phyloP scores from a whole-genome alignment of 2,329 filamentous ascomycete genomes.

The Furcasterigmium furcatum region DNA sequence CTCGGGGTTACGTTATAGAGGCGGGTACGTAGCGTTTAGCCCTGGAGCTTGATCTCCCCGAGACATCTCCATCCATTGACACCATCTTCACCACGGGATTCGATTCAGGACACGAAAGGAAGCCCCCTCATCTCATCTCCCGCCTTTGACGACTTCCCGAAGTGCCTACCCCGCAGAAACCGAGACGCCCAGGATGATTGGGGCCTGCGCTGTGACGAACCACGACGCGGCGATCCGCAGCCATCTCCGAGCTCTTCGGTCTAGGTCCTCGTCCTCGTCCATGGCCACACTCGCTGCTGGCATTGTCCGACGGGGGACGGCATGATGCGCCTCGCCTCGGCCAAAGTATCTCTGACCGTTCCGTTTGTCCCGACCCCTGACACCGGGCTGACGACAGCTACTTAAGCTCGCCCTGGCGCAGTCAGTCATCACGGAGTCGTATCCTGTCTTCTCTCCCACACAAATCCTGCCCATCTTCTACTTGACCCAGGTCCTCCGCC shows the following conservation, averaged over 20 bases:
- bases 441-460: not conserved
- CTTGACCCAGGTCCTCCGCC: not conserved
- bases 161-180: not conserved
- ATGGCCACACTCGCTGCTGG: too few relatives aligned
- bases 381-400: not conserved
- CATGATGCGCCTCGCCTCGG: not conserved
- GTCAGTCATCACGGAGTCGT: not conserved
- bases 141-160: slow-evolving; percentile 4
- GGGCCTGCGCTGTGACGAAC: not conserved
- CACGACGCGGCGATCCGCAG: not conserved
- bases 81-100: not conserved
- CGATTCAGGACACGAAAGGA: too few relatives aligned
- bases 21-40: not conserved
- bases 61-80: not conserved
- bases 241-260: too few relatives aligned
- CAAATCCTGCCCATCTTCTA: slow-evolving; percentile 3
- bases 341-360: too few relatives aligned
- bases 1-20: slow-evolving; percentile 1
- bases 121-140: not conserved
- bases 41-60: not conserved
- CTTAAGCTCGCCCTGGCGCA: not conserved
- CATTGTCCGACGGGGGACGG: too few relatives aligned
- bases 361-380: not conserved
- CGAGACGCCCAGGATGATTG: not conserved
- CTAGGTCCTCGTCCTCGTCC: too few relatives aligned